Conservation (phyloP, 2,329 filamentous ascomycete genomes). For the Bipolaris gigantea region DNA sequence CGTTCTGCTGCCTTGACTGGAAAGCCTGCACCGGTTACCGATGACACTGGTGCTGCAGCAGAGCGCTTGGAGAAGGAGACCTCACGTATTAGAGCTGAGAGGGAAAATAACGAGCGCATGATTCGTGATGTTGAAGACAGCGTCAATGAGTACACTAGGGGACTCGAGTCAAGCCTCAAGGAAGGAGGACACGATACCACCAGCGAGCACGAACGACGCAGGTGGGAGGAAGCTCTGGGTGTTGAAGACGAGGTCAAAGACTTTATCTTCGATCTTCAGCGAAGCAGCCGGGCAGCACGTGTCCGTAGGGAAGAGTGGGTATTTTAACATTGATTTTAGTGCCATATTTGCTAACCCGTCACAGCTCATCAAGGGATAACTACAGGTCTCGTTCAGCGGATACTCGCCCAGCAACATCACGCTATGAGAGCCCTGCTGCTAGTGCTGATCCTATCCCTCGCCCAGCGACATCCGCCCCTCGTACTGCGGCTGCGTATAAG, state of each 20-base stretch:
- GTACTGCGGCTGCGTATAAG: conserved; percentile 74
- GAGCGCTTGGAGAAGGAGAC: conserved; percentile 89
- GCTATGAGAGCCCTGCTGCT: conserved; percentile 56
- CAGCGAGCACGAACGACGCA: conserved; percentile 84
- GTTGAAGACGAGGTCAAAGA: conserved; percentile 97
- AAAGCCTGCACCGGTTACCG: conserved; percentile 69
- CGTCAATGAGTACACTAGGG: conserved; percentile 81
- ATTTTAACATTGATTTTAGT: neutral
- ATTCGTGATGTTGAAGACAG: conserved; percentile 95
- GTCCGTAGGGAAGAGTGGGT: conserved; percentile 64
- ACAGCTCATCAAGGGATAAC: conserved; percentile 35
- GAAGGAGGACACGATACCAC: conserved; percentile 74
- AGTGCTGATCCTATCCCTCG: conserved; percentile 55
- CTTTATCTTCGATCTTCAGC: conserved; percentile 95
- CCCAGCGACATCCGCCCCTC: conserved; percentile 55
- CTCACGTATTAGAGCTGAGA: conserved; percentile 76
- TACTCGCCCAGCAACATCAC: conserved; percentile 38
- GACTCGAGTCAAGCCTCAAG: conserved; percentile 85
- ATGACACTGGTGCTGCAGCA: conserved; percentile 76
- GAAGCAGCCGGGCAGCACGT: conserved; percentile 76
- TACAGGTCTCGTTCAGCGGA: conserved; percentile 46
- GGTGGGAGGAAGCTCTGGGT: conserved; percentile 94
- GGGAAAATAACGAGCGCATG: conserved; percentile 95
- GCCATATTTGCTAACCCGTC: conserved; percentile 12
- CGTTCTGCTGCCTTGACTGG: conserved; percentile 90